A percentile compares a stretch with the other conserved stretches of the same genome.
Evolutionary conservation across 768 basidiomycete genomes (phyloP).

Genomic region (Pleurotus salmoneostramineus): DNA sequence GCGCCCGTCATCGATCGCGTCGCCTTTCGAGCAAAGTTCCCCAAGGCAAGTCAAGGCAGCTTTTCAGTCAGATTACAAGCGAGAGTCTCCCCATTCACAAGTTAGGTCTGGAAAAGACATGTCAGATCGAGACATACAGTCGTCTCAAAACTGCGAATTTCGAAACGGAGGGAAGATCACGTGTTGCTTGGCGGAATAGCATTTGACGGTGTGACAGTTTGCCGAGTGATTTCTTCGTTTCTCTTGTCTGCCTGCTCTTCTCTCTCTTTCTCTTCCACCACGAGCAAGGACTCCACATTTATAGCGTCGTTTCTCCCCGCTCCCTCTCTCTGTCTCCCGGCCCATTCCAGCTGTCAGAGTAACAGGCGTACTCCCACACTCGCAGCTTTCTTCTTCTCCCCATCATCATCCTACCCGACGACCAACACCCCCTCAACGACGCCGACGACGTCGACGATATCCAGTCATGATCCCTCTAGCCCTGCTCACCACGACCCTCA

Average conservation of each 20-base stretch:
- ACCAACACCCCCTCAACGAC: neutral
- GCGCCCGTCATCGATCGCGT: too few species aligned
- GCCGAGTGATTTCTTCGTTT: neutral
- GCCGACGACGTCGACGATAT: neutral
- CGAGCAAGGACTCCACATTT: neutral
- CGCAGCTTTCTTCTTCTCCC: too few species aligned
- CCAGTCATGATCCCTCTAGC: conserved; percentile 1
- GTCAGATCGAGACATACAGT: too few species aligned
- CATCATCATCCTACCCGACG: too few species aligned
- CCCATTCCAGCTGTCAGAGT: too few species aligned
- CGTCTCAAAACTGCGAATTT: too few species aligned
- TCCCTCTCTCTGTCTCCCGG: neutral
- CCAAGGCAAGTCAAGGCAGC: too few species aligned
- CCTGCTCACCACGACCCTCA: neutral
- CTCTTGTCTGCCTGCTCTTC: neutral
- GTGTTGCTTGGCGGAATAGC: neutral
- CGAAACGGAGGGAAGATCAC: neutral
- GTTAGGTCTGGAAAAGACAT: too few species aligned
- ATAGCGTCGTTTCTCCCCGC: neutral
- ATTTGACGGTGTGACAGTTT: neutral
- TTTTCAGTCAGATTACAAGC: too few species aligned
- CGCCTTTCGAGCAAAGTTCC: too few species aligned
- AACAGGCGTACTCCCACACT: too few species aligned
- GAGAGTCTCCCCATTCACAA: too few species aligned
- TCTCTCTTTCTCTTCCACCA: neutral